Base-by-base conservation (phyloP, 805 yeast species). In the Candida piceae region DNA sequence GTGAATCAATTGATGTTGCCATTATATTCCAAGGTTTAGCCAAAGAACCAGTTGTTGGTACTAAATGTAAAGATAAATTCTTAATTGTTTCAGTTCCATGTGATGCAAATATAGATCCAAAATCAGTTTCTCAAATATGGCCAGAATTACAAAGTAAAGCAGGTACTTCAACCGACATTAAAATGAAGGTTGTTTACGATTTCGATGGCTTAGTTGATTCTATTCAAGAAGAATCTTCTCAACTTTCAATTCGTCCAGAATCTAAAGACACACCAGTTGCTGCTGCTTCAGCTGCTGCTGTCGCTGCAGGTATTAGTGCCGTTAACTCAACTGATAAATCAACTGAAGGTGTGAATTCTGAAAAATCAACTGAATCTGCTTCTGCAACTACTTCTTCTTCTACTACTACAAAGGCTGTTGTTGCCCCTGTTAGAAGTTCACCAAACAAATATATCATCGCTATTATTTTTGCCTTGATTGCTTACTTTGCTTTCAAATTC, bases 31-130 rank as follows among this genome's bases (percentile, higher is more conserved):
- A 89, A 63, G 96, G 95, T 12, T 70, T 84, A 49, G 66, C 78
- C 37, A 78, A 78, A 52, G 90, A 85, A 41, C 89, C 94, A 35
- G 67, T 77, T 3, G 63, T 76, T 34, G 87, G 78, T 55, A 77
- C 72, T 64, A 82, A 80, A 63, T 84, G 95, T 64, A 84, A 80
- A 60, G 97, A 93, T 65, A 93, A 93, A 67, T 93, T 93, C 61
- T 76, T 90, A 54, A 79, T 93, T 42, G 89, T 89, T 49, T 77
- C 94, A 19, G 72, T 88, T 47, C 94, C 96, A 32, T 76, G 87
- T 42, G 78, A 83, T 13, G 62, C 67, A 36, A 74, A 70, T 39
- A 60, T 75, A 43, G 72, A 72, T 43, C 78, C 76, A 35, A 66
- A 73, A 29, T 54, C 72, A 19, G 68, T 85, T 34, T 74, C 85